phyloP scores from a whole-genome alignment of 805 yeast species.

The Metschnikowia noctiluminum region DNA sequence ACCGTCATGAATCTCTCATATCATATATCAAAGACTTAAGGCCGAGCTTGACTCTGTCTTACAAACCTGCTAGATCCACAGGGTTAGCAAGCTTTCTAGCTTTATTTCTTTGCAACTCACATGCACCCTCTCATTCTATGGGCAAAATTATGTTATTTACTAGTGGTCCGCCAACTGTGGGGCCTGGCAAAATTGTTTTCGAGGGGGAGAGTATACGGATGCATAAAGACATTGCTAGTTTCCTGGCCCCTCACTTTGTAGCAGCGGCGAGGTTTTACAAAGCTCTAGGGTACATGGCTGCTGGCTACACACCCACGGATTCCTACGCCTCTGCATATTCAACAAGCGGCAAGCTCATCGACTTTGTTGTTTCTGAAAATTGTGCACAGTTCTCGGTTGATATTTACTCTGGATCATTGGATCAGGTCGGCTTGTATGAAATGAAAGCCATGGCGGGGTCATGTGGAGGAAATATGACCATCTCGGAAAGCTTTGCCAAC shows the following conservation, averaged over 20 bases:
- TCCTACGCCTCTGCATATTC: conserved; percentile 15
- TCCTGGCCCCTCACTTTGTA: conserved; percentile 25
- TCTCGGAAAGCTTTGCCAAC: conserved; percentile 29
- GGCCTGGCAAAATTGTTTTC: conserved; percentile 35
- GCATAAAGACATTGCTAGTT: conserved; percentile 33
- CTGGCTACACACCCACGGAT: conserved; percentile 24
- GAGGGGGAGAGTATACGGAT: conserved; percentile 24
- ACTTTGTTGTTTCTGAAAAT: conserved; percentile 15
- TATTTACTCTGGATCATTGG: conserved; percentile 35
- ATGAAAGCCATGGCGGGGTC: conserved; percentile 32
- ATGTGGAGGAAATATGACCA: conserved; percentile 32
- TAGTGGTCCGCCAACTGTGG: conserved; percentile 38
- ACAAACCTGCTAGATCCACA: conserved; percentile 32
- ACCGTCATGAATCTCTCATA: conserved; percentile 8
- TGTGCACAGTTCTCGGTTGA: conserved; percentile 29
- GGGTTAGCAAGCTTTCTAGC: conserved; percentile 34
- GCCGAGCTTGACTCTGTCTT: conserved; percentile 25
- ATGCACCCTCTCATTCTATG: conserved; percentile 20
- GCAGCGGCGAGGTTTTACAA: conserved; percentile 29
- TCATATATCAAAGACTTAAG: conserved; percentile 13
- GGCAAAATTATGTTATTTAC: conserved; percentile 31
- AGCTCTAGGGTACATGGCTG: conserved; percentile 26
- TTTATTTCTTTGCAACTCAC: conserved; percentile 19
- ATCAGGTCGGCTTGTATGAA: conserved; percentile 43
- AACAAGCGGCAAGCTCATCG: conserved; percentile 23